These are phyloP conservation scores for Hydnum rufescens DNA, from an alignment of 768 basidiomycete species.

Conservation along the genomic window DNA sequence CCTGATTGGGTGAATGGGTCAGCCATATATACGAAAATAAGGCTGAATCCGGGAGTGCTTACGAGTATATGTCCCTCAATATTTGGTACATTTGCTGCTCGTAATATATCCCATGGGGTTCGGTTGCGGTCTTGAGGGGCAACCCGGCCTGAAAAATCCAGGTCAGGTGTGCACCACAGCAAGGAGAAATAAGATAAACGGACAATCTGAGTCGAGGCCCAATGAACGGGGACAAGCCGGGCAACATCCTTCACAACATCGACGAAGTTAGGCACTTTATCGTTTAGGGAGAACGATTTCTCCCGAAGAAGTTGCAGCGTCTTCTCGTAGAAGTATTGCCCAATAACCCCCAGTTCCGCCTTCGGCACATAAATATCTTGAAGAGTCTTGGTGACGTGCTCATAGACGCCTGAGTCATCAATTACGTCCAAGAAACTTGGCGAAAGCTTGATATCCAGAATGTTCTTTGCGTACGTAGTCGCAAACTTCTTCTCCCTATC, in stretches of 20 bases:
- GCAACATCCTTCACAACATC: conserved; percentile 52
- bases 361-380: conserved; percentile 6
- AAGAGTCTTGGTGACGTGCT: not conserved
- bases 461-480: not conserved
- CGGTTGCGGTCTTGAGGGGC: conserved; percentile 2
- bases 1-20: not conserved
- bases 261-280: conserved; percentile 18
- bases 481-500: not conserved
- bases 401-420: not conserved
- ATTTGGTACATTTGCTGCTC: conserved; percentile 7
- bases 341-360: conserved; percentile 6
- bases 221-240: conserved; percentile 39
- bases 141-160: not conserved
- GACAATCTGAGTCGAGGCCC: conserved; percentile 35
- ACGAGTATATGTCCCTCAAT: conserved; percentile 4
- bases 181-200: not conserved
- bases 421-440: not conserved
- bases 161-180: not conserved
- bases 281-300: conserved; percentile 19
- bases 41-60: not conserved
- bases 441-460: not conserved
- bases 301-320: conserved; percentile 13
- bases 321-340: conserved; percentile 10
- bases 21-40: not conserved
- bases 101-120: conserved; percentile 5